Evolutionary conservation across 2,329 filamentous ascomycete genomes (phyloP).

Genomic region (Dothidotthia symphoricarpi): DNA sequence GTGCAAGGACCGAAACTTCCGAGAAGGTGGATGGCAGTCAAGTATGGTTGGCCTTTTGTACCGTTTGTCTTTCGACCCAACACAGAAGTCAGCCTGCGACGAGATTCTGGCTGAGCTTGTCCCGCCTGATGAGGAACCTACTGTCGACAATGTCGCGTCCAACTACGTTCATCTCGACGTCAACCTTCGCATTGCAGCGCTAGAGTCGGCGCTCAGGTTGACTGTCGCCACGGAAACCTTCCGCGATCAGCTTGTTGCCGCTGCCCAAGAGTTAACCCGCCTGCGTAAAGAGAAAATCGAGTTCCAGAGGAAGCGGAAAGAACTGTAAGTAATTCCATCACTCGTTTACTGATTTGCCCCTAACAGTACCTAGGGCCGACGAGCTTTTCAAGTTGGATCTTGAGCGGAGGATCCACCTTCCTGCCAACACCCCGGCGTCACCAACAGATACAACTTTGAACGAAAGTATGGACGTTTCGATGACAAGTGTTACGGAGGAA

Average conservation of each 20-base stretch:
- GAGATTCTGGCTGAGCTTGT: constrained; percentile 78
- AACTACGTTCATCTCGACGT: constrained; percentile 77
- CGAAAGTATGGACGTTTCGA: constrained; percentile 61
- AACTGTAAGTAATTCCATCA: constrained; percentile 48
- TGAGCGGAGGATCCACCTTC: constrained; percentile 68
- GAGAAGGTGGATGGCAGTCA: constrained; percentile 84
- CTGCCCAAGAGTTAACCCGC: constrained; percentile 89
- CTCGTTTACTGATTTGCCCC: neutral
- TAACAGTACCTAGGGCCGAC: constrained; percentile 56
- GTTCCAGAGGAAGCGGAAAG: constrained; percentile 74
- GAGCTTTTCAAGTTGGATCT: constrained; percentile 70
- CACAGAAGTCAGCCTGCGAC: constrained; percentile 70
- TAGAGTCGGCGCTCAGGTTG: constrained; percentile 84
- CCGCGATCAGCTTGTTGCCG: constrained; percentile 85
- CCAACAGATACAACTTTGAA: constrained; percentile 51
- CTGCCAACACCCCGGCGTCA: constrained; percentile 68
- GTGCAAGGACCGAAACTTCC: constrained; percentile 78
- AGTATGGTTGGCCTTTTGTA: constrained; percentile 85
- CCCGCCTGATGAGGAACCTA: constrained; percentile 72
- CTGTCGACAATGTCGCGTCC: constrained; percentile 66
- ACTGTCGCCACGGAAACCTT: constrained; percentile 83
- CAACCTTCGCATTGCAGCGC: constrained; percentile 74
- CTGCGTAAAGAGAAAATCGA: constrained; percentile 96
- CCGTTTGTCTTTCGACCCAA: constrained; percentile 75
- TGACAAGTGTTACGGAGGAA: constrained; percentile 53